Conservation (phyloP, 2,329 filamentous ascomycete genomes). For the Cladosporium colombiae region DNA sequence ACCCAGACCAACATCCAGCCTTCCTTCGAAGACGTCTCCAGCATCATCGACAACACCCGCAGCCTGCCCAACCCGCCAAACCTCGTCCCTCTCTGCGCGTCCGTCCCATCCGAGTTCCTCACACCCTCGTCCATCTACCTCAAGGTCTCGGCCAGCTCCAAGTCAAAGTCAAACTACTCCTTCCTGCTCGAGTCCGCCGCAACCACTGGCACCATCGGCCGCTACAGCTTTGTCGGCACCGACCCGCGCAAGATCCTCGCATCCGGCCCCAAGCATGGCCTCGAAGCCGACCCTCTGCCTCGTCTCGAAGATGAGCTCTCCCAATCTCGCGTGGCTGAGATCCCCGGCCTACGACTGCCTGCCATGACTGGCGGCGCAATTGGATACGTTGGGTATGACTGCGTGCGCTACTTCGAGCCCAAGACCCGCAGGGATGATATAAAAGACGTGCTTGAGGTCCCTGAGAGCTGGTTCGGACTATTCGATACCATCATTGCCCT, state of each 20-base stretch:
- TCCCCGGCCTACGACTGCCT: conserved; percentile 80
- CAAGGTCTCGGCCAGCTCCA: conserved; percentile 72
- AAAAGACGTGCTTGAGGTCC: conserved; percentile 84
- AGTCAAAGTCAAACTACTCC: conserved; percentile 74
- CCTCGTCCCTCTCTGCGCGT: conserved; percentile 77
- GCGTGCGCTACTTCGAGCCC: conserved; percentile 95
- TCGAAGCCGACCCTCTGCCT: conserved; percentile 80
- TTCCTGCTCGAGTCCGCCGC: conserved; percentile 96
- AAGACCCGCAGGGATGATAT: conserved; percentile 80
- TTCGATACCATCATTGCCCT: conserved; percentile 94
- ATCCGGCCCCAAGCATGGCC: conserved; percentile 84
- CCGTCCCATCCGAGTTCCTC: conserved; percentile 87
- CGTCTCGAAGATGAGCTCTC: conserved; percentile 78
- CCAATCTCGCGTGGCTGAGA: conserved; percentile 74
- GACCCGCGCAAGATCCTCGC: conserved; percentile 75
- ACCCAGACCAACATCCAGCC: conserved; percentile 55
- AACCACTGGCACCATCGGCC: conserved; percentile 83
- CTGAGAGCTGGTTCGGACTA: conserved; percentile 95
- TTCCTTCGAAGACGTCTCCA: conserved; percentile 60
- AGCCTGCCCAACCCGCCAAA: conserved; percentile 65
- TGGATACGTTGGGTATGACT: conserved; percentile 97
- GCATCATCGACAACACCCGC: conserved; percentile 55
- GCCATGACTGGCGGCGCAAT: conserved; percentile 89
- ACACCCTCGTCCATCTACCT: conserved; percentile 95
- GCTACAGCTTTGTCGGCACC: conserved; percentile 94